Percentiles rank a stretch among this genome's conserved stretches.
These are phyloP conservation scores for Hymenoscyphus repandus DNA, from an alignment of 2,329 filamentous ascomycete genomes.

Conservation along the genomic window DNA sequence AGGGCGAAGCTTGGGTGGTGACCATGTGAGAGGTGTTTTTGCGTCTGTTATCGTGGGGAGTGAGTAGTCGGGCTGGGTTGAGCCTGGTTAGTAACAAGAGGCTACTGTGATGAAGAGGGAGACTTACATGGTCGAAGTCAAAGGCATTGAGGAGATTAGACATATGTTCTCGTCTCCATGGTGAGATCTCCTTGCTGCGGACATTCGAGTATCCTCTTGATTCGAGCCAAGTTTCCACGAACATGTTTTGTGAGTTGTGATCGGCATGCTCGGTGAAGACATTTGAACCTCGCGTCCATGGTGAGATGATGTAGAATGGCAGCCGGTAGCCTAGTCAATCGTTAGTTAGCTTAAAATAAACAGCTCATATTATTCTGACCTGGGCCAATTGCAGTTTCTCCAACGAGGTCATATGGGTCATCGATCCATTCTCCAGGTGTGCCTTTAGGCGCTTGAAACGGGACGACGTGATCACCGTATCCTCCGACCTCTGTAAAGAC, in stretches of 20 bases:
- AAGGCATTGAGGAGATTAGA: slow-evolving; percentile 42
- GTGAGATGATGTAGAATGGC: slow-evolving; percentile 51
- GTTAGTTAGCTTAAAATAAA: background rate
- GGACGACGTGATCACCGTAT: slow-evolving; percentile 50
- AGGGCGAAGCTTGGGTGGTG: background rate
- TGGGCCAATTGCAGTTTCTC: slow-evolving; percentile 40
- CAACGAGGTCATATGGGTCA: slow-evolving; percentile 38
- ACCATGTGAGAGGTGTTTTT: background rate
- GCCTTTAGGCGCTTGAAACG: slow-evolving; percentile 42
- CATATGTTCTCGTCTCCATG: slow-evolving; percentile 42
- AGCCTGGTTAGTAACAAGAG: background rate
- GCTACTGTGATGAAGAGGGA: background rate
- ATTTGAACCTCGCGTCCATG: slow-evolving; percentile 48
- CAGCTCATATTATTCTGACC: slow-evolving; percentile 3
- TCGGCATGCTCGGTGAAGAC: slow-evolving; percentile 51
- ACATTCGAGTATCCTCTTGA: slow-evolving; percentile 34
- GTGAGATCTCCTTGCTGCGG: slow-evolving; percentile 36
- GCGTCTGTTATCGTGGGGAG: slow-evolving; percentile 41
- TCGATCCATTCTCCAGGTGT: slow-evolving; percentile 49
- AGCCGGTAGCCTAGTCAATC: slow-evolving; percentile 42
- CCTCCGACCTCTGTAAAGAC: slow-evolving; percentile 43
- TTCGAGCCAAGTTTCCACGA: slow-evolving; percentile 44
- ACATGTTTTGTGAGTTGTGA: slow-evolving; percentile 50
- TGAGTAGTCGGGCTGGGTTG: slow-evolving; percentile 37
- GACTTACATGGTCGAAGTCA: slow-evolving; percentile 32